phyloP scores from a whole-genome alignment of 441 rosid genomes.

The Brassica hybrid region DNA sequence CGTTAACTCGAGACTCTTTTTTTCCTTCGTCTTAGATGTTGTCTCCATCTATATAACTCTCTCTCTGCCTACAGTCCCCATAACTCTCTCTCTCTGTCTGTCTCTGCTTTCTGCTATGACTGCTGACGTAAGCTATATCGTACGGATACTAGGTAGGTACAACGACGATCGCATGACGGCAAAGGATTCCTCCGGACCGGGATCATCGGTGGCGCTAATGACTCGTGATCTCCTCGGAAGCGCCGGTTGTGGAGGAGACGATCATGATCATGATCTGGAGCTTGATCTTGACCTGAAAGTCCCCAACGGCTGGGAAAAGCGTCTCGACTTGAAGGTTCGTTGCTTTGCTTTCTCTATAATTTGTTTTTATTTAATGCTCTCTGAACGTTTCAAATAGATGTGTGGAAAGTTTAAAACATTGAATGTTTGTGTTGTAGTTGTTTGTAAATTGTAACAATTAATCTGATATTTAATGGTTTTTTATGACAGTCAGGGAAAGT shows the following conservation, averaged over 20 bases:
- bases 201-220: constrained; percentile 54
- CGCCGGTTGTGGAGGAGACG: constrained; percentile 13
- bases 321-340: constrained; percentile 76
- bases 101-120: constrained; percentile 50
- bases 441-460: not conserved
- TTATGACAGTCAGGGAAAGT: constrained; percentile 80
- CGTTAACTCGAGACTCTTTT: constrained; percentile 9
- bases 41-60: constrained; percentile 38
- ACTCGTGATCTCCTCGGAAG: constrained; percentile 70
- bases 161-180: constrained; percentile 48
- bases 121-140: constrained; percentile 68
- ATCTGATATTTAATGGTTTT: constrained; percentile 1
- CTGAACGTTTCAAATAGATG: too few species aligned
- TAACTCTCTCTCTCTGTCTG: constrained; percentile 10
- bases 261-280: constrained; percentile 58
- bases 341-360: not conserved
- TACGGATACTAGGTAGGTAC: constrained; percentile 48
- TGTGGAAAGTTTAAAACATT: too few species aligned
- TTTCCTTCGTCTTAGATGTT: not conserved
- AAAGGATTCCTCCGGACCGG: constrained; percentile 42
- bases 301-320: constrained; percentile 87
- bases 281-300: constrained; percentile 86
- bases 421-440: not conserved
- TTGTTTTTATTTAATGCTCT: too few species aligned
- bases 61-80: constrained; percentile 16